Evolutionary conservation across 108 stramenopile genomes (phyloP).

Genomic region (Skeletonema costatum): DNA sequence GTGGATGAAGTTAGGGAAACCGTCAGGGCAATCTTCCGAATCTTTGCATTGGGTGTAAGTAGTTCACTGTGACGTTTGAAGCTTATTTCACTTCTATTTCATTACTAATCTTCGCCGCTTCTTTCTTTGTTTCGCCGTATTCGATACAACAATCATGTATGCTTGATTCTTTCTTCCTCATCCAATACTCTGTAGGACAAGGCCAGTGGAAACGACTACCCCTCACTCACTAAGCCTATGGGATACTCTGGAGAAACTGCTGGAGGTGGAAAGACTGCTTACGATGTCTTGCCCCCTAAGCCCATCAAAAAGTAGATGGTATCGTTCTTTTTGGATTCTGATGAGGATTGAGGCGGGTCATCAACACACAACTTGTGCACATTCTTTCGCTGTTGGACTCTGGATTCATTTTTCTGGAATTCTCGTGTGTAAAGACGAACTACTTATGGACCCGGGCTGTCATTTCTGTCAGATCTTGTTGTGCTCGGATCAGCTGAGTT

Average conservation of each 20-base stretch:
- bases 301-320: slow-evolving; percentile 25
- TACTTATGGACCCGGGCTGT: background rate
- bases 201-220: slow-evolving; percentile 80
- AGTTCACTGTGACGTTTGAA: background rate
- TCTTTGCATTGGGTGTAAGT: slow-evolving; percentile 65
- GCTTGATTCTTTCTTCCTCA: background rate
- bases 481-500: background rate
- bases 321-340: background rate
- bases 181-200: slow-evolving; percentile 44
- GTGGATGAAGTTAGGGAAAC: slow-evolving; percentile 80
- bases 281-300: slow-evolving; percentile 80
- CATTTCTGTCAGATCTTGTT: background rate
- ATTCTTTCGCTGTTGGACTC: background rate
- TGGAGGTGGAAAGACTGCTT: slow-evolving; percentile 74
- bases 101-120: background rate
- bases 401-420: background rate
- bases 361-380: background rate
- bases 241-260: slow-evolving; percentile 79
- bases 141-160: background rate
- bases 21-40: slow-evolving; percentile 75
- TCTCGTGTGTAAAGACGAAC: background rate
- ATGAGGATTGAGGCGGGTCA: background rate
- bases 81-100: background rate
- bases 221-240: slow-evolving; percentile 60
- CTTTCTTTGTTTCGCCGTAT: background rate